These are phyloP conservation scores for Neoboletus brunneissimus DNA, from an alignment of 768 basidiomycete genomes.

Conservation along the genomic window DNA sequence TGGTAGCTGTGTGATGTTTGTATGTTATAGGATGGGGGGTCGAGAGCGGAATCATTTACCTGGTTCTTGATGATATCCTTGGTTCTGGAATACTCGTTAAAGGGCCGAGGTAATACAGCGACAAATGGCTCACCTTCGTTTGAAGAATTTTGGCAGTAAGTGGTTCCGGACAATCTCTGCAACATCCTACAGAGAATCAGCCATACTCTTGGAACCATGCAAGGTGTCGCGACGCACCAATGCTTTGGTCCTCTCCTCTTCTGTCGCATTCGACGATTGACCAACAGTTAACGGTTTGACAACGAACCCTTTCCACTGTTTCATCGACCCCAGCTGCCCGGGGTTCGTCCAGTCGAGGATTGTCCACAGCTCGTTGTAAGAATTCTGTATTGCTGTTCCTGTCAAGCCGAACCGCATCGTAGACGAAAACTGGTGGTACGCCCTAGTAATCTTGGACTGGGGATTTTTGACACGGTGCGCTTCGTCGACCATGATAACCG, in stretches of 20 bases:
- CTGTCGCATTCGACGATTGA: conserved; percentile 63
- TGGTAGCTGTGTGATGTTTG: conserved; percentile 56
- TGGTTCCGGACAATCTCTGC: conserved; percentile 61
- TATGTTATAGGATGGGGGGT: not conserved
- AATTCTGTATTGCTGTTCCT: conserved; percentile 82
- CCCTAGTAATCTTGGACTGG: conserved; percentile 57
- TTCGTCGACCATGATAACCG: conserved; percentile 81
- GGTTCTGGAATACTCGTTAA: conserved; percentile 42
- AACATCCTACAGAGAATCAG: conserved; percentile 41
- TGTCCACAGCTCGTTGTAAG: conserved; percentile 88
- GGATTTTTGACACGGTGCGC: conserved; percentile 88
- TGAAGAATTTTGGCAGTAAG: conserved; percentile 78
- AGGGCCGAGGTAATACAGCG: not conserved
- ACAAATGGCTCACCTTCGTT: conserved; percentile 55
- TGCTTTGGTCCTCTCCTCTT: conserved; percentile 57
- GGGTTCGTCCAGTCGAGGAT: conserved; percentile 93
- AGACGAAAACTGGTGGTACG: conserved; percentile 70
- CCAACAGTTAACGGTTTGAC: conserved; percentile 63
- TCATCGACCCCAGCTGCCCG: conserved; percentile 63
- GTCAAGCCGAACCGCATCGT: conserved; percentile 79
- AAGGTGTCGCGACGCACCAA: conserved; percentile 35
- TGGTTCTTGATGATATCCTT: conserved; percentile 75
- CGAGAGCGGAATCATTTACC: conserved; percentile 32
- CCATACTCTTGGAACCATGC: not conserved
- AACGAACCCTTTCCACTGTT: conserved; percentile 77